phyloP scores from a whole-genome alignment of 2,329 filamentous ascomycete genomes.

The Ophiosphaerella narmari region DNA sequence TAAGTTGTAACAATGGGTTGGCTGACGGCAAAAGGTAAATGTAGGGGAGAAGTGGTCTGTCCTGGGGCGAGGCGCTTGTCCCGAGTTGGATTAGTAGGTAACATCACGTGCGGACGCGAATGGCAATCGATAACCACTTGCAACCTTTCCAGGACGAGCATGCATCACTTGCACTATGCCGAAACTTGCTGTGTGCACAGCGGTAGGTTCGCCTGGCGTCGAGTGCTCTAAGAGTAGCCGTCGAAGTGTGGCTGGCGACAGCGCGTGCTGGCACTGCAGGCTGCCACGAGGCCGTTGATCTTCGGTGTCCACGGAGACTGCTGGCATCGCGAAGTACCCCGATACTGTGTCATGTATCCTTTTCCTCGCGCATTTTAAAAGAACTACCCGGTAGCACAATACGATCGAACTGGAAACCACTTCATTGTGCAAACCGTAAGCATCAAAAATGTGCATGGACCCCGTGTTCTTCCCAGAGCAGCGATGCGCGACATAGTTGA shows the following conservation, averaged over 20 bases:
- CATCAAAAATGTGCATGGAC: background rate
- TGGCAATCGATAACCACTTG: background rate
- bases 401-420: too few species aligned
- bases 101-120: constrained; percentile 4
- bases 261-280: background rate
- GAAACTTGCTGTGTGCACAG: background rate
- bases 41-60: background rate
- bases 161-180: too few species aligned
- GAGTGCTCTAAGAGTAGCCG: background rate
- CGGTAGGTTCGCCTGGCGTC: background rate
- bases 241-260: background rate
- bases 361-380: too few species aligned
- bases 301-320: too few species aligned
- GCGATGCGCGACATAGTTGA: constrained; percentile 11
- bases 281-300: too few species aligned
- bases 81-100: background rate
- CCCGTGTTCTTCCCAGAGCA: background rate
- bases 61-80: background rate
- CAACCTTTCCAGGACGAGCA: background rate
- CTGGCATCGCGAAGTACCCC: too few species aligned
- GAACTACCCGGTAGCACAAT: too few species aligned
- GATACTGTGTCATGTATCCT: too few species aligned
- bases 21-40: too few species aligned
- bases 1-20: too few species aligned
- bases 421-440: background rate